phyloP scores from a whole-genome alignment of 805 yeast species.

The Starmerella powellii region DNA sequence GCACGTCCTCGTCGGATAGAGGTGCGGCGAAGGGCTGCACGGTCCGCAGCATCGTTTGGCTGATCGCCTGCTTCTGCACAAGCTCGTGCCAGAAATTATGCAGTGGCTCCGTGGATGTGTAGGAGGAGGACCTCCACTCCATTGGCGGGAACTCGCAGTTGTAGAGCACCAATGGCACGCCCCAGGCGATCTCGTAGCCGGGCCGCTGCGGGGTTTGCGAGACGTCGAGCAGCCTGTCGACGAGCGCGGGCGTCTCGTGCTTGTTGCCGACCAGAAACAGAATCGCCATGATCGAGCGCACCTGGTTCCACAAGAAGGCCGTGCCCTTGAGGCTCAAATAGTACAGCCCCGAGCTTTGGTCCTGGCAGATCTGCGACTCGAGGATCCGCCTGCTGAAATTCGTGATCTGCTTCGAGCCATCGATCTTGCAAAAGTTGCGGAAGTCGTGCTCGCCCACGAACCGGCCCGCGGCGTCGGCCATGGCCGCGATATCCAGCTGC shows the following conservation, averaged over 20 bases:
- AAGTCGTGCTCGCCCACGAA: constrained; percentile 77
- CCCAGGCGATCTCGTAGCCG: constrained; percentile 76
- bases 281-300: constrained; percentile 84
- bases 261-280: constrained; percentile 70
- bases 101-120: constrained; percentile 19
- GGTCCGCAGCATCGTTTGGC: constrained; percentile 37
- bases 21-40: constrained; percentile 19
- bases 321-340: constrained; percentile 71
- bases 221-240: constrained; percentile 49
- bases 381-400: constrained; percentile 58
- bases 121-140: constrained; percentile 42
- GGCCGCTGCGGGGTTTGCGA: constrained; percentile 56
- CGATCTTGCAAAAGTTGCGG: constrained; percentile 86
- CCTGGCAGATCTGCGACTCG: constrained; percentile 37
- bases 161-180: constrained; percentile 71
- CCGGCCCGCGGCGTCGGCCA: constrained; percentile 54
- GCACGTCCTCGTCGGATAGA: neutral
- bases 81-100: constrained; percentile 43
- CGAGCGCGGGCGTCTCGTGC: constrained; percentile 48
- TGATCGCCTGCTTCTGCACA: constrained; percentile 44
- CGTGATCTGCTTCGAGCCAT: constrained; percentile 83
- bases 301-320: constrained; percentile 97
- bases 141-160: constrained; percentile 68
- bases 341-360: constrained; percentile 30
- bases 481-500: constrained; percentile 48